Evolutionary conservation across 2,329 filamentous ascomycete genomes (phyloP).

Genomic region (Ophiostoma sp.): DNA sequence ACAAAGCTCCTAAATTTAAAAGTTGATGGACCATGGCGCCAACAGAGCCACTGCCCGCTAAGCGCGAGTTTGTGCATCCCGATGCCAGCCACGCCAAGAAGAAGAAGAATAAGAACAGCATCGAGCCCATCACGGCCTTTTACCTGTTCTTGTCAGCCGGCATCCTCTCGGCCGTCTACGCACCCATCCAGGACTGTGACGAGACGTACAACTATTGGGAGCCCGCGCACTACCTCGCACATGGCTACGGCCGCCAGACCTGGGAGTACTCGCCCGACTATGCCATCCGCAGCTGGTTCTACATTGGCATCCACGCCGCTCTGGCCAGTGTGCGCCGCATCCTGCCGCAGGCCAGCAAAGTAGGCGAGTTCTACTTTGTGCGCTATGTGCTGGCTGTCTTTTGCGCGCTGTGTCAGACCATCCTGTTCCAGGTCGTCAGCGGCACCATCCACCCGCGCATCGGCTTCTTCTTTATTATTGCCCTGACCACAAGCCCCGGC

Average conservation of each 20-base stretch:
- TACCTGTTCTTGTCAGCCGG: slow-evolving; percentile 73
- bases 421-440: slow-evolving; percentile 73
- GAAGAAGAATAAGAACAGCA: slow-evolving; percentile 41
- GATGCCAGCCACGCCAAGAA: slow-evolving; percentile 48
- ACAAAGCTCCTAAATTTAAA: not conserved
- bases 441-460: slow-evolving; percentile 74
- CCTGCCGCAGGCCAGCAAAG: slow-evolving; percentile 56
- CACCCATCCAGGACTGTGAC: slow-evolving; percentile 95
- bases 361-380: slow-evolving; percentile 80
- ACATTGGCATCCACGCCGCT: slow-evolving; percentile 72
- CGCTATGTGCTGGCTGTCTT: slow-evolving; percentile 67
- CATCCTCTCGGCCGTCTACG: slow-evolving; percentile 68
- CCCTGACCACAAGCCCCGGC: slow-evolving; percentile 73
- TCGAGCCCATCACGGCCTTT: slow-evolving; percentile 71
- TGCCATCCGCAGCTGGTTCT: slow-evolving; percentile 92
- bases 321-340: slow-evolving; percentile 63
- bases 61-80: slow-evolving; percentile 44
- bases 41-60: slow-evolving; percentile 27
- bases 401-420: slow-evolving; percentile 77
- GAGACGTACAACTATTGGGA: slow-evolving; percentile 99
- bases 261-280: slow-evolving; percentile 98
- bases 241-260: slow-evolving; percentile 90
- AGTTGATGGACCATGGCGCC: slow-evolving; percentile 36
- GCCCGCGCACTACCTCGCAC: slow-evolving; percentile 85
- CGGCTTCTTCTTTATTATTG: slow-evolving; percentile 75